Conservation (phyloP, 2,329 filamentous ascomycete genomes). For the Verruconis gallopava region DNA sequence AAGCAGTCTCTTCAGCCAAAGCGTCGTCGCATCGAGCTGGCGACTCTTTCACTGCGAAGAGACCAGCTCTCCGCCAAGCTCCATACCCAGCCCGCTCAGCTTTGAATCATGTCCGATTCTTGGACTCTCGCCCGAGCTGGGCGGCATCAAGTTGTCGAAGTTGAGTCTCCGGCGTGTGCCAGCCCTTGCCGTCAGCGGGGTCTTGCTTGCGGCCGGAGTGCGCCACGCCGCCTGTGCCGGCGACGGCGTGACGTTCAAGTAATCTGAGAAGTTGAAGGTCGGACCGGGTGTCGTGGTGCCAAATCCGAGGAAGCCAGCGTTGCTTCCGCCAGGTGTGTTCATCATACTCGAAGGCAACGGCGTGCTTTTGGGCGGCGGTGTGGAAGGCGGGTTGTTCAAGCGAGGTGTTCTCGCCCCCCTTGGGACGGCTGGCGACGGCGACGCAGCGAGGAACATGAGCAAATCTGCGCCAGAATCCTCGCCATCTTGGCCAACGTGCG, state of each 20-base stretch:
- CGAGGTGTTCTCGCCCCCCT: constrained; percentile 44
- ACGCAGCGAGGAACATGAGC: constrained; percentile 78
- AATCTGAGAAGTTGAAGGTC: constrained; percentile 83
- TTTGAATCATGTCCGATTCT: constrained; percentile 28
- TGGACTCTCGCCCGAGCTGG: constrained; percentile 32
- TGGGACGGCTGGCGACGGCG: constrained; percentile 69
- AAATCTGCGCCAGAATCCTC: constrained; percentile 78
- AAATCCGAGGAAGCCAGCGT: constrained; percentile 42
- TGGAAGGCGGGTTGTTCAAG: constrained; percentile 38
- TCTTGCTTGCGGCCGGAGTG: constrained; percentile 49
- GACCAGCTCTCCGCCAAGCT: constrained; percentile 49
- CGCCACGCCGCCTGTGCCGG: constrained; percentile 80
- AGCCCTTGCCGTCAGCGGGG: constrained; percentile 54
- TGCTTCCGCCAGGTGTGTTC: constrained; percentile 63
- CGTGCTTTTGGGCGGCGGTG: constrained; percentile 39
- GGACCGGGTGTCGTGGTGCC: constrained; percentile 64
- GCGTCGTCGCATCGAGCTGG: too few relatives aligned
- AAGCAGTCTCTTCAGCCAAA: too few relatives aligned
- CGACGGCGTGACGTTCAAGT: constrained; percentile 93
- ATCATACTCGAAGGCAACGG: constrained; percentile 74
- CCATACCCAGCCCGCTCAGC: constrained; percentile 45
- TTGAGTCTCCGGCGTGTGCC: constrained; percentile 60
- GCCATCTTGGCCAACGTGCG: constrained; percentile 38
- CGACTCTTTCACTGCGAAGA: too few relatives aligned
- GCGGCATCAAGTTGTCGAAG: constrained; percentile 61